Evolutionary conservation across 169 alveolate species (phyloP).

Genomic region (Plasmodium ovale): DNA sequence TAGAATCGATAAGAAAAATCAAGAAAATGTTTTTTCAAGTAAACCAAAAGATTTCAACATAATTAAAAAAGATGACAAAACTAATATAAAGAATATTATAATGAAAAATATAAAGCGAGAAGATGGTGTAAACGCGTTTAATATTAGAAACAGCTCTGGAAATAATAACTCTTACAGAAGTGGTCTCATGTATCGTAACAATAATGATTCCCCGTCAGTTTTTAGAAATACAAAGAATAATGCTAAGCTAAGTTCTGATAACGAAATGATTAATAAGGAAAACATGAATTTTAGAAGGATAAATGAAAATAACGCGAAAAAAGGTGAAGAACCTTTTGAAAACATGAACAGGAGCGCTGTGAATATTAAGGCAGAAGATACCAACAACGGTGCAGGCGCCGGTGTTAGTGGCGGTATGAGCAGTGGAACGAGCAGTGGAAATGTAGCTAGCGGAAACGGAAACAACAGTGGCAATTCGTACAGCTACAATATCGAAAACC

Average conservation of each 20-base stretch:
- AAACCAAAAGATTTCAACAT: constrained; percentile 30
- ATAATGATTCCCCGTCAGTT: not conserved
- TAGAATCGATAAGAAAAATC: constrained; percentile 28
- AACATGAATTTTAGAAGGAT: not conserved
- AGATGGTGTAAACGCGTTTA: constrained; percentile 12
- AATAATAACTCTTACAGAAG: not conserved
- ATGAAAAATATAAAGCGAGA: constrained; percentile 57
- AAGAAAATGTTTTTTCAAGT: not conserved
- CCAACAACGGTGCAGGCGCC: not conserved
- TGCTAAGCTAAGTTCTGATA: not conserved
- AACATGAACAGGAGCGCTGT: constrained; percentile 31
- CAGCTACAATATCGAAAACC: constrained; percentile 58
- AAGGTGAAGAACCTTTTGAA: constrained; percentile 33
- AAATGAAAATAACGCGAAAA: constrained; percentile 10
- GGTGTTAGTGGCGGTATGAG: not conserved
- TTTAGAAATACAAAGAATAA: not conserved
- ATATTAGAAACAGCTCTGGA: not conserved
- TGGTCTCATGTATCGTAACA: not conserved
- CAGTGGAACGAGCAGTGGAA: not conserved
- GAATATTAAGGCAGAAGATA: constrained; percentile 14
- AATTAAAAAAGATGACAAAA: constrained; percentile 45
- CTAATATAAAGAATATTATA: constrained; percentile 53
- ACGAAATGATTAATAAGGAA: constrained; percentile 1
- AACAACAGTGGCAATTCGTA: constrained; percentile 19
- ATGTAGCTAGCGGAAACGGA: not conserved